phyloP scores from a whole-genome alignment of 768 basidiomycete species.

The Tricholoma terreum region DNA sequence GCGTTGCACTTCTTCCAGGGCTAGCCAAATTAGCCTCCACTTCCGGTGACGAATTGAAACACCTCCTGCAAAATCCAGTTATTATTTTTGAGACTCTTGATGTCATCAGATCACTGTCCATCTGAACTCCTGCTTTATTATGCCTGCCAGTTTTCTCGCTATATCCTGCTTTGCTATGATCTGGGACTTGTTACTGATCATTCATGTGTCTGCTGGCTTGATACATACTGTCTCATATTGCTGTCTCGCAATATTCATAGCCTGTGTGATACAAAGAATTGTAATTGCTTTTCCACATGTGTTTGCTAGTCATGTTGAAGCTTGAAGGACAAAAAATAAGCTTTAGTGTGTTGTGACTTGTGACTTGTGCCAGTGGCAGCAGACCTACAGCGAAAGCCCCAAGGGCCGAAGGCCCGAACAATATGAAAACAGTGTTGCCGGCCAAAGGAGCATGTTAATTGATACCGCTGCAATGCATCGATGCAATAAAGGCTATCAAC shows the following conservation, averaged over 20 bases:
- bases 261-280: background rate
- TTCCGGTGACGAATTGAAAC: background rate
- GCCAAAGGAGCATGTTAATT: background rate
- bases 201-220: background rate
- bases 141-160: background rate
- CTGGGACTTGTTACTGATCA: background rate
- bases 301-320: background rate
- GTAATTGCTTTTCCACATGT: background rate
- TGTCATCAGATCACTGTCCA: background rate
- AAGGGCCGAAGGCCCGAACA: background rate
- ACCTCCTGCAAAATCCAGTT: background rate
- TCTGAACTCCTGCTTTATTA: background rate
- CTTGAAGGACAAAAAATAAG: no score
- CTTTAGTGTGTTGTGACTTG: no score
- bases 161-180: background rate
- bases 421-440: background rate
- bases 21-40: background rate
- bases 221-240: background rate
- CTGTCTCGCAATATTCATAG: background rate
- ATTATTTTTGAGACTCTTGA: background rate
- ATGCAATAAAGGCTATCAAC: background rate
- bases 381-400: background rate
- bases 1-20: background rate
- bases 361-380: no score
- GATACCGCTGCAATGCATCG: background rate